Evolutionary conservation across 2,329 filamentous ascomycete genomes (phyloP).

Genomic region (Bertia moriformis): DNA sequence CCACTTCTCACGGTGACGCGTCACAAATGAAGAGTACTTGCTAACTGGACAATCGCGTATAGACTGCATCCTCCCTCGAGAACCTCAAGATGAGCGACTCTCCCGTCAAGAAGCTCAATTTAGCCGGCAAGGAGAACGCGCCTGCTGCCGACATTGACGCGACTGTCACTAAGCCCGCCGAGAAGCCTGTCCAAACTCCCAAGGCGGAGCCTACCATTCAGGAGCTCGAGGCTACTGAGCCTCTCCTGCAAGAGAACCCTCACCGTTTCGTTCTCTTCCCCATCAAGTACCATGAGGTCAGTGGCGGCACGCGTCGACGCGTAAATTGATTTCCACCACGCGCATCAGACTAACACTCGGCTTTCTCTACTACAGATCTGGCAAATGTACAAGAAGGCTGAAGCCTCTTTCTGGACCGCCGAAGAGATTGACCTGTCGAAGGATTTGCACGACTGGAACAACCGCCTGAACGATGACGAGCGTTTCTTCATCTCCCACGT

Average conservation of each 20-base stretch:
- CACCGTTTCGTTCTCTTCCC: constrained; percentile 95
- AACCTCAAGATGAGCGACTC: constrained; percentile 76
- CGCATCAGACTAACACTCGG: constrained; percentile 20
- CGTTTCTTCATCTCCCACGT: constrained; percentile 98
- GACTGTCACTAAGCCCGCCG: constrained; percentile 42
- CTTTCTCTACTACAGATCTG: constrained; percentile 55
- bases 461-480: constrained; percentile 90
- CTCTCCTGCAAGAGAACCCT: constrained; percentile 86
- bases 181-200: constrained; percentile 32
- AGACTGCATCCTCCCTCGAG: constrained; percentile 80
- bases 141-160: constrained; percentile 35
- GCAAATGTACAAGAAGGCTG: constrained; percentile 99
- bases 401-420: constrained; percentile 98
- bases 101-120: constrained; percentile 78
- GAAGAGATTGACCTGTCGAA: constrained; percentile 99
- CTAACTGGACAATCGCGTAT: too few relatives aligned
- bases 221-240: constrained; percentile 66
- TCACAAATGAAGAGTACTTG: constrained; percentile 10
- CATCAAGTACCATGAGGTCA: constrained; percentile 97
- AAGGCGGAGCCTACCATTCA: constrained; percentile 38
- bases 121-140: constrained; percentile 75
- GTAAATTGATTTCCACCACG: constrained; percentile 40
- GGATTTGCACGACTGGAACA: constrained; percentile 98
- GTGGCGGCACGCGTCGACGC: constrained; percentile 43
- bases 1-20: not conserved